Percentiles rank a stretch among this genome's conserved stretches.
Evolutionary conservation across 2,329 filamentous ascomycete genomes (phyloP).

Genomic region (Periglandula ipomoeae): DNA sequence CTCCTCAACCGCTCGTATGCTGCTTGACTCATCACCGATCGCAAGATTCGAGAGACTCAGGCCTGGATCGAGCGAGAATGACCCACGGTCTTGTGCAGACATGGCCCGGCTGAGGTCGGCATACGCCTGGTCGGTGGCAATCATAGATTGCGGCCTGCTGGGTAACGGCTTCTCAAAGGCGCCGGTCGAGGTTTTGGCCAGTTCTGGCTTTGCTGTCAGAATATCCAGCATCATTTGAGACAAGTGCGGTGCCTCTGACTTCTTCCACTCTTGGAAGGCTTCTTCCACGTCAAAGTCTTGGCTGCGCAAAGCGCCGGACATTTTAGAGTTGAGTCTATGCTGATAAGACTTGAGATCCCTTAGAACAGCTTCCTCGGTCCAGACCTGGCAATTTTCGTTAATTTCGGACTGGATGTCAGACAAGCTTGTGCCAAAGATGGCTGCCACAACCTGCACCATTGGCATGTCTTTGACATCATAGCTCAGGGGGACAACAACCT

Average conservation of each 20-base stretch:
- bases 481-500: slow-evolving; percentile 73
- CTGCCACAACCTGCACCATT: slow-evolving; percentile 77
- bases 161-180: slow-evolving; percentile 48
- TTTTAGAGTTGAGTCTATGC: slow-evolving; percentile 73
- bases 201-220: slow-evolving; percentile 72
- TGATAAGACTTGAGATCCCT: slow-evolving; percentile 92
- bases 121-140: slow-evolving; percentile 40
- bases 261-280: slow-evolving; percentile 83
- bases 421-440: slow-evolving; percentile 73
- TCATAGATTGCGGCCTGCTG: slow-evolving; percentile 37
- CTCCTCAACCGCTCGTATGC: slow-evolving; percentile 48
- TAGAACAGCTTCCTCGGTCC: slow-evolving; percentile 88
- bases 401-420: slow-evolving; percentile 81
- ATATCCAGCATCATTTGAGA: slow-evolving; percentile 93
- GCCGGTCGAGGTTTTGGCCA: slow-evolving; percentile 65
- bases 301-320: slow-evolving; percentile 64
- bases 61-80: slow-evolving; percentile 52
- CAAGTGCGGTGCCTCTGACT: slow-evolving; percentile 74
- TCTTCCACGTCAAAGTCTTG: slow-evolving; percentile 89
- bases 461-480: slow-evolving; percentile 97
- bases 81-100: slow-evolving; percentile 33
- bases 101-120: slow-evolving; percentile 44
- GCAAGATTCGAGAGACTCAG: slow-evolving; percentile 59
- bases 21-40: slow-evolving; percentile 43
- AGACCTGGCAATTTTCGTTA: slow-evolving; percentile 66